Base-by-base conservation (phyloP, 768 basidiomycete genomes). In the Lactarius sanguifluus region DNA sequence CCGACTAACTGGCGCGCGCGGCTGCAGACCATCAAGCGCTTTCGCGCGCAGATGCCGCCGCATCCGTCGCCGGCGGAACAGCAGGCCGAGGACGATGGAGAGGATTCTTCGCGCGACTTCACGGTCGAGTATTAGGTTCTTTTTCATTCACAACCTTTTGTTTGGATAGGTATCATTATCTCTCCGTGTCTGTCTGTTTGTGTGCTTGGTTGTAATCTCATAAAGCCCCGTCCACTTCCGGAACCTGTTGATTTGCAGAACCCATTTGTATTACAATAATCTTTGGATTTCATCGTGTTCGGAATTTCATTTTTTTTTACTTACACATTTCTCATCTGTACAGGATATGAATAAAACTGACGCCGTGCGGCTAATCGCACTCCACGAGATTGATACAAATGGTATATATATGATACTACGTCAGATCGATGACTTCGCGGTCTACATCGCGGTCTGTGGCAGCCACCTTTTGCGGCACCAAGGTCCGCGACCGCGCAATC, bases 1-100 rank as follows among this genome's bases (percentile, higher is more conserved):
- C 88, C 86, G 74, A 95, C 94, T 3, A 95, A 94, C 72, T 98
- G 95, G 95, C 84, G 91, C 70, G 80, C 82, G 57, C 85, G 95
- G 59, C 75, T 96, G 70, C 86, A 91, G 72, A 82, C 88, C 1
- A 94, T 98, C 72, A 85, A 88, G 67, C 83, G 89, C 60, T 90
- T 93, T 76, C 73, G 74, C 3, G 67, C 71, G 7, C 72, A 75
- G 68, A 45, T 75, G 57, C 58, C 71, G 16, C 41, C 64, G 57
- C 59, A 71, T 12, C 41, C 66, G 4, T 41, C 68, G 47, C 66
- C 70, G 18, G 69, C 50, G 25, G 50, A 52, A 28, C 50, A 64
- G 15, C 50, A 65, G 36, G 65, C 73, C 9, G 73, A 73, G 36
- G 47, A 70, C 10, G 65, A 57, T 41, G 73, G 73, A 54, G 76